phyloP scores from a whole-genome alignment of 192 early-diverging fungal genomes.

The Backusella luteola region DNA sequence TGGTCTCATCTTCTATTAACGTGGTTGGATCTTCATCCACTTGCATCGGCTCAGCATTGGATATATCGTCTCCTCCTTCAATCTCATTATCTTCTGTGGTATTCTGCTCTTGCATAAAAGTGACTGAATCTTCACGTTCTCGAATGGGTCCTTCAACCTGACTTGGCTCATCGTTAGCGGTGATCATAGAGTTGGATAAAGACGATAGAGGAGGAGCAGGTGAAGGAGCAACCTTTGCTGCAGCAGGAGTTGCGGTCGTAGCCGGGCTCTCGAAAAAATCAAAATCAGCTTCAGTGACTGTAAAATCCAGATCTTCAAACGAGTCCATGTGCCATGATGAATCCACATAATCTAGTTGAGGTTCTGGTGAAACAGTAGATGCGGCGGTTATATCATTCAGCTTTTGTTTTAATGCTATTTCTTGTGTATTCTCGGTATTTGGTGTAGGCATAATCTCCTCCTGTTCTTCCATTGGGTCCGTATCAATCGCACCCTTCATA shows the following conservation, averaged over 20 bases:
- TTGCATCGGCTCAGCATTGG: neutral
- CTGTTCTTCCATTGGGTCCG: neutral
- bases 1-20: neutral
- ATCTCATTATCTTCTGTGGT: neutral
- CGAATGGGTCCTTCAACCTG: neutral
- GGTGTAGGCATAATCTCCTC: neutral
- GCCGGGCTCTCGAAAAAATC: constrained; percentile 29
- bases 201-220: neutral
- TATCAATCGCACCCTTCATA: neutral
- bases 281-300: constrained; percentile 35
- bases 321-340: neutral
- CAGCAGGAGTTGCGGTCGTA: neutral
- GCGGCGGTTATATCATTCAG: neutral
- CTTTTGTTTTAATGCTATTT: neutral
- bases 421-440: constrained; percentile 1
- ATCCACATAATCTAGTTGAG: neutral
- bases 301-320: constrained; percentile 25
- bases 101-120: neutral
- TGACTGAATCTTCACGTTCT: neutral
- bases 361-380: neutral
- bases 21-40: neutral
- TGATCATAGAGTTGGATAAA: too few species aligned
- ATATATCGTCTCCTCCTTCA: neutral
- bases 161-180: neutral
- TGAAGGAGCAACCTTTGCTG: neutral